Evolutionary conservation across 1,139 yeast species (phyloP).

Genomic region (Magnusiomyces clavatus): DNA sequence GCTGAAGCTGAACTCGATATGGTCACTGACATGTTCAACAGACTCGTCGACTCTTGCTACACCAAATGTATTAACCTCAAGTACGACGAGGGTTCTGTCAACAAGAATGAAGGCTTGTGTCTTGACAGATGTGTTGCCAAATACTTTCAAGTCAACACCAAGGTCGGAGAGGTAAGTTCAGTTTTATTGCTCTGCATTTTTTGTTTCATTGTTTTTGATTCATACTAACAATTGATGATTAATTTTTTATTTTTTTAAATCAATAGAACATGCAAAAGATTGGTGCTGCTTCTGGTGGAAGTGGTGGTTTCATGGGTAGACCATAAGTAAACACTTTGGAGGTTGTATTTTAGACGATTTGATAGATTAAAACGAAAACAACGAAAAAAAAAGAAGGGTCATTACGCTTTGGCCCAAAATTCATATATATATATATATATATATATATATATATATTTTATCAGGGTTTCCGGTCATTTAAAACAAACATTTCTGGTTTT

Average conservation of each 20-base stretch:
- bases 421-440: too few relatives aligned
- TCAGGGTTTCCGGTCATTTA: too few relatives aligned
- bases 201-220: neutral
- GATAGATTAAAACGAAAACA: too few relatives aligned
- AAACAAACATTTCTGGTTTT: too few relatives aligned
- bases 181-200: neutral
- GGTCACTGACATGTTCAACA: constrained; percentile 95
- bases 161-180: constrained; percentile 70
- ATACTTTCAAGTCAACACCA: constrained; percentile 91
- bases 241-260: neutral
- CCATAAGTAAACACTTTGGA: neutral
- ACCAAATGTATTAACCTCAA: constrained; percentile 67
- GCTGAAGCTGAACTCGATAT: constrained; percentile 90
- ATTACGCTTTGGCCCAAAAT: too few relatives aligned
- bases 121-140: constrained; percentile 96
- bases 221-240: neutral
- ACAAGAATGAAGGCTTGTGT: constrained; percentile 82
- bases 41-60: constrained; percentile 76
- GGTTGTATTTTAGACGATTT: too few relatives aligned
- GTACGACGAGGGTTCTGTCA: constrained; percentile 71
- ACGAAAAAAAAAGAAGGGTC: too few relatives aligned
- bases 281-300: constrained; percentile 16
- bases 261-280: constrained; percentile 29
- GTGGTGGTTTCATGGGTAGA: constrained; percentile 5
- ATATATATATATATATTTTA: too few relatives aligned